Percentiles rank a stretch among this genome's conserved stretches.
Evolutionary conservation across 768 basidiomycete species (phyloP).

Genomic region (Lepiota subincarnata): DNA sequence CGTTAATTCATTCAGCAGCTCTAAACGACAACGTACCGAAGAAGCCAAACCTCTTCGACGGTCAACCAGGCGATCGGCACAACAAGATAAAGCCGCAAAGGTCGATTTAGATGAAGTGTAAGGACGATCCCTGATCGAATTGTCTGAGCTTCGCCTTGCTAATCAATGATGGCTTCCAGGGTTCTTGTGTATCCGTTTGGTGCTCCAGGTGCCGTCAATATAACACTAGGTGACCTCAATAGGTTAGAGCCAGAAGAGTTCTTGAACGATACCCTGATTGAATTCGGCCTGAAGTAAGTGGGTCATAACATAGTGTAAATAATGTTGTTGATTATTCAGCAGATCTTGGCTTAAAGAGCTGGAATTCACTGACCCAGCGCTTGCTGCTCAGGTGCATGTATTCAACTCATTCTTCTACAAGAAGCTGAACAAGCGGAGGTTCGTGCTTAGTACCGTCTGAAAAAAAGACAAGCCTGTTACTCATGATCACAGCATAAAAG

Average conservation of each 20-base stretch:
- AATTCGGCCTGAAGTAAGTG: slow-evolving; percentile 89
- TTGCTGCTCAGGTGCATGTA: slow-evolving; percentile 76
- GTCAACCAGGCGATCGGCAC: slow-evolving; percentile 15
- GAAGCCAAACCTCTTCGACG: slow-evolving; percentile 34
- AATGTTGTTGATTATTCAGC: background rate
- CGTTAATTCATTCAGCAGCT: background rate
- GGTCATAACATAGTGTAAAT: too few species aligned
- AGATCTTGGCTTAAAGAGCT: slow-evolving; percentile 72
- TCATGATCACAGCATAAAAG: slow-evolving; percentile 36
- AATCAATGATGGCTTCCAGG: slow-evolving; percentile 33
- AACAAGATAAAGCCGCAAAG: slow-evolving; percentile 19
- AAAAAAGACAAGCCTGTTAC: background rate
- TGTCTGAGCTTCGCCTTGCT: background rate
- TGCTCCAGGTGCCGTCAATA: slow-evolving; percentile 69
- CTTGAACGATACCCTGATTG: slow-evolving; percentile 94
- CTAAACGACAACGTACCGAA: slow-evolving; percentile 10
- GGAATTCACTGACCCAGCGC: slow-evolving; percentile 47
- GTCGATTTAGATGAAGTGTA: slow-evolving; percentile 66
- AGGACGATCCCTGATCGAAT: background rate
- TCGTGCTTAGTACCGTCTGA: slow-evolving; percentile 15
- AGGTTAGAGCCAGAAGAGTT: slow-evolving; percentile 79
- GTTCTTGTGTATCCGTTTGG: slow-evolving; percentile 72
- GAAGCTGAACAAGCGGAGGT: slow-evolving; percentile 77
- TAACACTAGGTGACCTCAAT: slow-evolving; percentile 73
- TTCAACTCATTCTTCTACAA: slow-evolving; percentile 99